phyloP scores from a whole-genome alignment of 1,139 yeast genomes.

The Taphrina communis region DNA sequence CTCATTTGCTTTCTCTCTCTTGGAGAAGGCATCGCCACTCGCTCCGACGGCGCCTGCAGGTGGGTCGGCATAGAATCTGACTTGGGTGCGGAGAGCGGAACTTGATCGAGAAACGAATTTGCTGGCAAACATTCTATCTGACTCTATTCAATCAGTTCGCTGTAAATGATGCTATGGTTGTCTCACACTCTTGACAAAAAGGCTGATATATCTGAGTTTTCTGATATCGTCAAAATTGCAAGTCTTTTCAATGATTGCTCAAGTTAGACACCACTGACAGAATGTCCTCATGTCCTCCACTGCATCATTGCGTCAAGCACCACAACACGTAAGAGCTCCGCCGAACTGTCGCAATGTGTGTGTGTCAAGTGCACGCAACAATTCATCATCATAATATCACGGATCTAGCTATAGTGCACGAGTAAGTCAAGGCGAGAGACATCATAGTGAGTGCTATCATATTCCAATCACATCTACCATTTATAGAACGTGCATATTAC shows the following conservation, averaged over 20 bases:
- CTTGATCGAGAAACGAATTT: neutral
- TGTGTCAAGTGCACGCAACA: no score
- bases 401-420: neutral
- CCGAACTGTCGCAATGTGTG: no score
- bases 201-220: no score
- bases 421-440: neutral
- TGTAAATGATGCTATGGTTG: no score
- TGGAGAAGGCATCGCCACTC: constrained; percentile 46
- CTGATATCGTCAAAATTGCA: no score
- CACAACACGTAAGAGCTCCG: no score
- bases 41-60: constrained; percentile 38
- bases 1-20: constrained; percentile 64
- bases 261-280: neutral
- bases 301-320: neutral
- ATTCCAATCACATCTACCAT: constrained; percentile 7
- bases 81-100: neutral
- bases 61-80: constrained; percentile 33
- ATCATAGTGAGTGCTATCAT: constrained; percentile 11
- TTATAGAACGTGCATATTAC: constrained; percentile 44
- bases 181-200: no score
- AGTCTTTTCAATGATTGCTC: neutral
- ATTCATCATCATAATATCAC: no score
- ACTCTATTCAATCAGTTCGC: neutral
- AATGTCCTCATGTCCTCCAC: no score
- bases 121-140: constrained; percentile 12